phyloP scores from a whole-genome alignment of 768 basidiomycete species.

The Postia placenta region DNA sequence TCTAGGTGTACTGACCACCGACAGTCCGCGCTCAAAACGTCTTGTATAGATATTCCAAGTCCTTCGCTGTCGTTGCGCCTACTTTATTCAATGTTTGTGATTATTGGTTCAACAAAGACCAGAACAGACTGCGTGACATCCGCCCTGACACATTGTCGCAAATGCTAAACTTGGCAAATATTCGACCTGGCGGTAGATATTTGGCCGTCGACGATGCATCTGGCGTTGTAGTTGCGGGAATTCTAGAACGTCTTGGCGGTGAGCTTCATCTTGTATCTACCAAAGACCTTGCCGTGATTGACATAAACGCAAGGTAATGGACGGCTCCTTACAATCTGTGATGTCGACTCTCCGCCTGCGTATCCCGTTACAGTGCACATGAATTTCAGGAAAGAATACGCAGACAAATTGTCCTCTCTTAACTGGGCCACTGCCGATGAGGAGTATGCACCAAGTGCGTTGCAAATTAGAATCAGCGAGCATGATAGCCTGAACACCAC shows the following conservation, averaged over 20 bases:
- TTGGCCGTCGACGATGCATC: conserved; percentile 90
- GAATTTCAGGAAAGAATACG: conserved; percentile 67
- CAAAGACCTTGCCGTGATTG: not conserved
- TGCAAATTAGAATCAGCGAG: not conserved
- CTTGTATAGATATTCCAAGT: conserved; percentile 68
- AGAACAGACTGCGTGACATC: conserved; percentile 73
- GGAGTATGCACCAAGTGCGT: conserved; percentile 61
- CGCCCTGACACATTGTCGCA: conserved; percentile 87
- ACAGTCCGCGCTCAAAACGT: not conserved
- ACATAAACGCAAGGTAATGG: conserved; percentile 48
- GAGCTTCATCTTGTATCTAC: conserved; percentile 16
- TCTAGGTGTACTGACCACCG: not conserved
- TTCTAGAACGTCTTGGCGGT: conserved; percentile 87
- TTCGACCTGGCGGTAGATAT: conserved; percentile 82
- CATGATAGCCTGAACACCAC: conserved; percentile 5
- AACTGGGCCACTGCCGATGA: conserved; percentile 91
- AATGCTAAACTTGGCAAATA: conserved; percentile 75
- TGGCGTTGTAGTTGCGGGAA: conserved; percentile 78
- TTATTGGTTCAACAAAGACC: conserved; percentile 85
- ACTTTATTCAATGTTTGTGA: conserved; percentile 83
- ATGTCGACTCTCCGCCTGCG: conserved; percentile 88
- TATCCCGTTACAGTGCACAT: conserved; percentile 78
- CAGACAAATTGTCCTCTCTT: conserved; percentile 54
- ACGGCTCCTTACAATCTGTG: conserved; percentile 75
- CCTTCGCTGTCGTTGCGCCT: conserved; percentile 83